Base-by-base conservation (phyloP, 768 basidiomycete genomes). In the Rhodotorula kratochvilovae region DNA sequence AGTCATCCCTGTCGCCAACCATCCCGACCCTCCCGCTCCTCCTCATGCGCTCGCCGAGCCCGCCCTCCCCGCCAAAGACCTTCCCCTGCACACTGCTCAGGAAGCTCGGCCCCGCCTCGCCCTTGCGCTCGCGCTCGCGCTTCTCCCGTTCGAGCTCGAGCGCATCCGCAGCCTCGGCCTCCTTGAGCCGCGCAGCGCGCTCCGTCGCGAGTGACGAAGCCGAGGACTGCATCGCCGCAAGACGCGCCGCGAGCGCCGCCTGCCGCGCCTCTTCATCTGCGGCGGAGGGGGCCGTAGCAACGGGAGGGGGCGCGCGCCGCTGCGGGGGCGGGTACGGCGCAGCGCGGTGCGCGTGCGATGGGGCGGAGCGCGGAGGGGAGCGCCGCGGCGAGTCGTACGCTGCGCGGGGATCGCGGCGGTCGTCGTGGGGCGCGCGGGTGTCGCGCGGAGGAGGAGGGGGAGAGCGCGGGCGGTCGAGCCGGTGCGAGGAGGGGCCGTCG, bases 171-270 rank as follows among this genome's bases (percentile, higher is more conserved):
- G 87, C 87, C 36, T 91, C 81, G 66, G 91, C 79, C 27, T 83
- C 82, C 6, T 86, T 83, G 17, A 98, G 82, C 31, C 90, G 86
- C 72, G 87, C 85, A 70, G 89, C 86, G 35, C 94, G 87, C 56
- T 92, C 92, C 87, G 80, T 79, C 57, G 86, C 85, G 82, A 92
- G 84, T 15, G 80, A 80, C n/a, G 83, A n/a, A n/a, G 95, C 95
- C 68, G 88, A 86, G 3, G 84, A 81, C 33, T 88, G 81, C 95
- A 98, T 98, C 10, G 92, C 89, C 0, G 91, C 94, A 39, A 98
- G 83, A n/a, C 90, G 88, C 36, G 90, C 89, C 6, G 88, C 87
- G 45, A 93, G 88, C 39, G 88, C 89, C 2, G 84, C 83, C 15
- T 81, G 71, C 78, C 62, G 76, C 6, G 66, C 61, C 7, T 61